phyloP scores from a whole-genome alignment of 441 rosid species.

The Brassica hybrid region DNA sequence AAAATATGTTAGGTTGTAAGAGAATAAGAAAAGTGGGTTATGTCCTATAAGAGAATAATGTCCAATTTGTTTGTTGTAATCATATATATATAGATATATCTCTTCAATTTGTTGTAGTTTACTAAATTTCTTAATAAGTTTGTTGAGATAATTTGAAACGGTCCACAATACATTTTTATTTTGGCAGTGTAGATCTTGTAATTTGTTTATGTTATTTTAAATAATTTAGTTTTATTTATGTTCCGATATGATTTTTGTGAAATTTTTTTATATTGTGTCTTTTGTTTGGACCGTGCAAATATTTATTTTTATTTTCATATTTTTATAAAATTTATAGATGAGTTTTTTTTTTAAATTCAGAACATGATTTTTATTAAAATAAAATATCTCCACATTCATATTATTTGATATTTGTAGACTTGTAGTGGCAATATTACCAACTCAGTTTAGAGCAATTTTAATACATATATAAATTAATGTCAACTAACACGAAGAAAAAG shows the following conservation, averaged over 20 bases:
- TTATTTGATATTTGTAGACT: neutral
- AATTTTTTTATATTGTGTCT: neutral
- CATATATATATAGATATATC: too few species aligned
- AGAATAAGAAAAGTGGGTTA: neutral
- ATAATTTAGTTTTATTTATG: neutral
- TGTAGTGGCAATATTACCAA: neutral
- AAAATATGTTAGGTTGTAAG: neutral
- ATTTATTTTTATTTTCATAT: neutral
- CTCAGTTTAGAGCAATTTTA: neutral
- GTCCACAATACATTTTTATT: too few species aligned
- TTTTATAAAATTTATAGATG: neutral
- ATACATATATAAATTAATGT: neutral
- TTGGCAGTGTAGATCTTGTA: too few species aligned
- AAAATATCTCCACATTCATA: neutral
- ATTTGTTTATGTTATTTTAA: too few species aligned
- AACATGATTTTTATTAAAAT: neutral
- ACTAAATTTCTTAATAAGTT: too few species aligned
- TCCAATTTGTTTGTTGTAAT: neutral
- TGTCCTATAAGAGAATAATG: neutral
- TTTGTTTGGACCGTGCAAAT: neutral
- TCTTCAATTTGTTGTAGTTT: too few species aligned
- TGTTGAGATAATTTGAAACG: too few species aligned
- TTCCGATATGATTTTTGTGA: neutral
- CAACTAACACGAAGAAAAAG: slow-evolving; percentile 5
- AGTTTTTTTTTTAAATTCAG: neutral